These are phyloP conservation scores for Neodidymelliopsis sp. DNA, from an alignment of 2,329 filamentous ascomycete genomes.

Conservation along the genomic window DNA sequence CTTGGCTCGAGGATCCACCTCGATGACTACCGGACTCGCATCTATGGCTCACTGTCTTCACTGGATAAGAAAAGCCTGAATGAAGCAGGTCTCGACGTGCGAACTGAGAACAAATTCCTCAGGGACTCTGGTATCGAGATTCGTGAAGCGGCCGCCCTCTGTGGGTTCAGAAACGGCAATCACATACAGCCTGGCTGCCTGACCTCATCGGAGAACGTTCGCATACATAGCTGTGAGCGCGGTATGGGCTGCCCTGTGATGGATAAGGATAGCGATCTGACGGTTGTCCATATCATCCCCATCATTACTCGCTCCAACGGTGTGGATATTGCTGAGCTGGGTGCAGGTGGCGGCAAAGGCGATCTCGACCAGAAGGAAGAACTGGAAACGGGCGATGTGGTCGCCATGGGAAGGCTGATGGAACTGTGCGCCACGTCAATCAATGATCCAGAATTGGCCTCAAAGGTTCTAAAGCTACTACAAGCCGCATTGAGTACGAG, in stretches of 20 bases:
- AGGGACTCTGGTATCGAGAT: conserved; percentile 50
- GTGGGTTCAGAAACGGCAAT: conserved; percentile 80
- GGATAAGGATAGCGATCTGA: conserved; percentile 51
- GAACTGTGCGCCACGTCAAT: conserved; percentile 57
- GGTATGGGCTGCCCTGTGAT: conserved; percentile 67
- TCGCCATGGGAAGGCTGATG: conserved; percentile 61
- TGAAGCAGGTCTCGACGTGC: conserved; percentile 50
- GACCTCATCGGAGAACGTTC: conserved; percentile 66
- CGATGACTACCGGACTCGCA: conserved; percentile 76
- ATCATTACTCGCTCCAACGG: conserved; percentile 74
- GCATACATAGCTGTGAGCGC: conserved; percentile 87
- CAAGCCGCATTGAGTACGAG: conserved; percentile 26
- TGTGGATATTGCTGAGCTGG: conserved; percentile 72
- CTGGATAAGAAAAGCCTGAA: conserved; percentile 30
- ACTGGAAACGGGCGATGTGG: conserved; percentile 63
- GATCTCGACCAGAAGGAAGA: conserved; percentile 75
- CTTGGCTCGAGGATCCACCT: conserved; percentile 79
- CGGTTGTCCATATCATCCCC: conserved; percentile 78
- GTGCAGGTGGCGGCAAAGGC: conserved; percentile 79
- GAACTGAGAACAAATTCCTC: conserved; percentile 30
- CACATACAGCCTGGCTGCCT: conserved; percentile 73
- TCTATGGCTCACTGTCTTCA: conserved; percentile 69
- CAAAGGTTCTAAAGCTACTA: conserved; percentile 48
- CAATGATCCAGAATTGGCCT: conserved; percentile 42
- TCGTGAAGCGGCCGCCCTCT: conserved; percentile 70